These are phyloP conservation scores for Coemansia sp. DNA, from an alignment of 192 early-diverging fungal genomes.

Conservation along the genomic window DNA sequence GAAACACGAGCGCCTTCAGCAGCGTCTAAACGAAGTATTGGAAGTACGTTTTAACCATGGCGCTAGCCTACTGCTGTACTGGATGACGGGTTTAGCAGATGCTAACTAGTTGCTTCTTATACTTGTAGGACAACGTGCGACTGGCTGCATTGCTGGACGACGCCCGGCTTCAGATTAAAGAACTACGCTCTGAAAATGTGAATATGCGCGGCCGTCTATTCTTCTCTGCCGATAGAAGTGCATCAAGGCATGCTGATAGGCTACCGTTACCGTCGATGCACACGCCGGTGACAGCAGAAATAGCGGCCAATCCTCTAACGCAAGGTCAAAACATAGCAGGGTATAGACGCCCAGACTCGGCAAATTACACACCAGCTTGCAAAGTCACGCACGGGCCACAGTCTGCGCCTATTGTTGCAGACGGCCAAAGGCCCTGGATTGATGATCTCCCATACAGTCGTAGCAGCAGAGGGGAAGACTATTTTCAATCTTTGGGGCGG, in stretches of 20 bases:
- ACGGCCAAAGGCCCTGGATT: background rate
- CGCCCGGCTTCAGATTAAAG: slow-evolving; percentile 21
- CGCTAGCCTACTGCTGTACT: background rate
- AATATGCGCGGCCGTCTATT: background rate
- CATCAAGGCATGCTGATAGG: background rate
- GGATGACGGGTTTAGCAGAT: no score
- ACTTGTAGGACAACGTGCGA: slow-evolving; percentile 35
- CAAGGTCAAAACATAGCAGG: background rate
- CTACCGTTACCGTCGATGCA: background rate
- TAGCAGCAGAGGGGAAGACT: background rate
- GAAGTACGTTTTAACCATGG: slow-evolving; percentile 20
- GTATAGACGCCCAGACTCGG: background rate
- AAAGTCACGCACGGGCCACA: background rate
- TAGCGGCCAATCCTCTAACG: background rate
- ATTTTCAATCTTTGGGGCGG: background rate
- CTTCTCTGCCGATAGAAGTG: background rate
- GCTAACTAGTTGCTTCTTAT: no score
- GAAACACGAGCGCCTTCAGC: slow-evolving; percentile 20
- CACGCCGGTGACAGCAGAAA: background rate
- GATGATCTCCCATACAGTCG: background rate
- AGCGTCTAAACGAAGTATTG: slow-evolving; percentile 28
- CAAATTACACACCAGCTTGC: background rate
- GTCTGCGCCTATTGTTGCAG: background rate
- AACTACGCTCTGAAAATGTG: slow-evolving; percentile 17
- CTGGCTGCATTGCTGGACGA: slow-evolving; percentile 23